Evolutionary conservation across 805 yeast genomes (phyloP), one percentile per base, ranked within the genome.

Genomic region (Yamadazyma philogaea): DNA sequence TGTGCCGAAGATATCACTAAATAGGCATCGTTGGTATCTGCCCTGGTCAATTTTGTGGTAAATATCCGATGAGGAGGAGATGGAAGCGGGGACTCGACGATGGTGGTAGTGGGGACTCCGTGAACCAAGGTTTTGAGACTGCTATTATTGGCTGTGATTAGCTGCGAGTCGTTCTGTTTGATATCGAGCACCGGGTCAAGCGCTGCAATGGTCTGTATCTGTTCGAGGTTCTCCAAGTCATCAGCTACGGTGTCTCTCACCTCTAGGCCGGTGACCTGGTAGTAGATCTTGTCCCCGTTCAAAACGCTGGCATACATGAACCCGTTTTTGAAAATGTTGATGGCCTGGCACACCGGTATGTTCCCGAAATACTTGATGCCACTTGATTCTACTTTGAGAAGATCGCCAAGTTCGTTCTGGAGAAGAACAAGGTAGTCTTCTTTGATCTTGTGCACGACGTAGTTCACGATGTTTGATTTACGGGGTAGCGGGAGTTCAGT

Each of bases 61-160:
- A 82, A 86, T 0, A 89, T 75, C 3, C 69, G 66, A 2, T 75
- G 68, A 0, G 96, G 74, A 1, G 47, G 79, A 1, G 64, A 60
- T 0, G 96, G 96, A 10, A 90, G 66, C 3, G 84, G 87, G 4
- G 96, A 81, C 3, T 84, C 73, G 0, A 86, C 96, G 10, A 89
- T 60, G 37, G 77, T 82, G 2, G 76, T 64, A 1, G 79, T 75
- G 2, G 79, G 69, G 2, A 84, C 62, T 10, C 91, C 93, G 53
- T 81, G 74, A 40, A 66, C 71, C 27, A 78, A 55, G 1, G 70
- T 53, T 43, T 73, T 75, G 28, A 85, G 47, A 5, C 59, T 51
- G 21, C 50, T 55, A 10, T 51, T 38, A 28, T 19, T 31, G 11
- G 38, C 38, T 4, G 39, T 20, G 3, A 34, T 34, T 14, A 39